These are phyloP conservation scores for Phytopythium helicoides DNA, from an alignment of 352 stramenopile species.

Conservation along the genomic window DNA sequence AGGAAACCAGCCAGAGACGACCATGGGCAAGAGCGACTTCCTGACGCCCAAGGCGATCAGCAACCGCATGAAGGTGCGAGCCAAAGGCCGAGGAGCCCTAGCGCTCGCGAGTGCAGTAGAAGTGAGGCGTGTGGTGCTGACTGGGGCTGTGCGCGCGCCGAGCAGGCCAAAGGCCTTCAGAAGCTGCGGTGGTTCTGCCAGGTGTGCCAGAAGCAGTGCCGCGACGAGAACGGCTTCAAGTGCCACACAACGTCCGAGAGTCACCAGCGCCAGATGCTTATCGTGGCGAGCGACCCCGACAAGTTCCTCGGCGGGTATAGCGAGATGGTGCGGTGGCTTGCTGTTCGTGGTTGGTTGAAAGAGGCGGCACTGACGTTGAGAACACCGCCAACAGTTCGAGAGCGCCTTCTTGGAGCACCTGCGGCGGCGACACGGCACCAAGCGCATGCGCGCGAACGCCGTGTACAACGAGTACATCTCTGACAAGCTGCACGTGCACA, in stretches of 20 bases:
- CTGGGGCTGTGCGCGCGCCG: neutral
- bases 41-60: constrained; percentile 83
- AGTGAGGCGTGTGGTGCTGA: neutral
- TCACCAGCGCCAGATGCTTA: constrained; percentile 98
- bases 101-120: neutral
- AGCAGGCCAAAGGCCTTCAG: constrained; percentile 94
- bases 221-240: constrained; percentile 99
- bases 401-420: constrained; percentile 94
- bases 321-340: constrained; percentile 34
- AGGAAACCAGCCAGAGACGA: neutral
- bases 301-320: constrained; percentile 94
- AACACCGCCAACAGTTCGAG: constrained; percentile 87
- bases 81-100: no score
- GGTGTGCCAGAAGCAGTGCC: constrained; percentile 99
- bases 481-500: constrained; percentile 99
- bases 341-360: constrained; percentile 3
- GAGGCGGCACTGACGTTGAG: neutral
- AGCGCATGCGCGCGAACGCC: constrained; percentile 95
- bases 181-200: constrained; percentile 99
- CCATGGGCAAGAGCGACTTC: constrained; percentile 86
- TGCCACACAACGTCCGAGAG: constrained; percentile 97
- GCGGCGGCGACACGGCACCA: constrained; percentile 92
- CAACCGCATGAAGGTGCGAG: constrained; percentile 81
- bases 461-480: constrained; percentile 99
- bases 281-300: constrained; percentile 95